Evolutionary conservation across 441 rosid species (phyloP), one percentile per base, ranked within the genome.

Genomic region (Adansonia rubrostipa): DNA sequence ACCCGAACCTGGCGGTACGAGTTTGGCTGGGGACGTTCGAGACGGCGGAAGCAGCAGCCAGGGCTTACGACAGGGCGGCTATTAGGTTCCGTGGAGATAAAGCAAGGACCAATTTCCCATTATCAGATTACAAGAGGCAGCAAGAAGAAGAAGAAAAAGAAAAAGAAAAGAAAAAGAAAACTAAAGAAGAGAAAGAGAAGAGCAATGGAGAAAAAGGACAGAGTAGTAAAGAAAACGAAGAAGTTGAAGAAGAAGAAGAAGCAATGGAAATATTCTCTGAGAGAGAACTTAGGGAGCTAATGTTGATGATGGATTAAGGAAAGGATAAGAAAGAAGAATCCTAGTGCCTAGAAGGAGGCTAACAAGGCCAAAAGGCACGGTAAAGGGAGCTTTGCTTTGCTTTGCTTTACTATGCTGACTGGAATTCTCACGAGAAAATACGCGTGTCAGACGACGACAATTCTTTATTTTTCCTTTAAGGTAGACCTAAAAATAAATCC

Each of bases 41-140:
- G 7, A 64, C 62, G 3, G 78, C 53, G 40, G 78, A 76, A 20
- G 78, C 9, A 2, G 72, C 72, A 5, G 78, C 78, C 33, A 65
- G 78, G 63, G 78, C 78, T n/a, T 76, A 76, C 7, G 71, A 76
- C 63, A 61, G 71, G 83, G 82, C 82, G 1, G 85, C 86, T 24
- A 17, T 85, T 7, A 75, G 80, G 69, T 85, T 85, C 77, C 79
- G 88, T 1, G 85, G 86, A 24, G 71, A 42, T 17, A 80, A 69
- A 33, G 83, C 85, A 2, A 83, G 73, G 75, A 73, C 73, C 48
- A 85, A 85, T 71, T 85, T 85, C 68, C 86, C 85, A 1, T 48
- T 66, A 15, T 71, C 80, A 2, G 83, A 82, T 9, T 80, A 85
- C 71, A n/a, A 15, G 3, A 58, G 0, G 14, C 57, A 42, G 45